Base-by-base conservation (phyloP, 2,329 filamentous ascomycete species). In the Trichoderma breve region DNA sequence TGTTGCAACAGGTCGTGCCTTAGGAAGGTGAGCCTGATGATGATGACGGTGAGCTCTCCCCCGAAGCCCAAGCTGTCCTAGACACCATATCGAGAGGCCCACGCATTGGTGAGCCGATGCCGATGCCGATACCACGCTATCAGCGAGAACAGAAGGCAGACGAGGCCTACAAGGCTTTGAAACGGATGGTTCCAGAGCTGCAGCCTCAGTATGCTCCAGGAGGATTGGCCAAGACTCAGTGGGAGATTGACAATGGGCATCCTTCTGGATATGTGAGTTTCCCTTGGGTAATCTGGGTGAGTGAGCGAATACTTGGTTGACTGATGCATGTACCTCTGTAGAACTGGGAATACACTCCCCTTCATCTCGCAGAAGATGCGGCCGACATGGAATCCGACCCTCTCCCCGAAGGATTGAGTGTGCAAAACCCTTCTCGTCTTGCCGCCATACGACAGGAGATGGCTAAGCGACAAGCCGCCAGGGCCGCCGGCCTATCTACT, bases 201-300 rank as follows among this genome's bases (percentile, higher is more conserved):
- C 57, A 62, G 11, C 39, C 39, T 5, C 28, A 53, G 30, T 15
- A 32, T 12, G 30, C 32, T 6, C 26, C 39, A 3, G 67, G 67
- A 15, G 11, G 26, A 11, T 6, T 70, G 9, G 30, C 24, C 57
- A 70, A 39, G 30, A 70, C 67, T 8, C 67, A 36, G 28, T 51
- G 39, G 67, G 67, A 70, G n/a, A 28, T 53, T 18, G 57, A 70
- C 32, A 53, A 61, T 24, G 67, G 57, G 15, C 62, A 70, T 39
- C 67, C 67, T 24, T 12, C 28, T 18, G 67, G 39, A n/a, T 51
- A 47, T 36, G 67, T 70, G 11, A 70, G 67, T 70, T 34, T 24
- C 3, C 3, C 6, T 12, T 21, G 12, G 7, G 4, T 39, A 18
- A 6, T 36, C 18, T 14, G 14, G 14, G 6, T 11, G 8, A 60